phyloP scores from a whole-genome alignment of 306 rosid species.

The Vigna trinervia region DNA sequence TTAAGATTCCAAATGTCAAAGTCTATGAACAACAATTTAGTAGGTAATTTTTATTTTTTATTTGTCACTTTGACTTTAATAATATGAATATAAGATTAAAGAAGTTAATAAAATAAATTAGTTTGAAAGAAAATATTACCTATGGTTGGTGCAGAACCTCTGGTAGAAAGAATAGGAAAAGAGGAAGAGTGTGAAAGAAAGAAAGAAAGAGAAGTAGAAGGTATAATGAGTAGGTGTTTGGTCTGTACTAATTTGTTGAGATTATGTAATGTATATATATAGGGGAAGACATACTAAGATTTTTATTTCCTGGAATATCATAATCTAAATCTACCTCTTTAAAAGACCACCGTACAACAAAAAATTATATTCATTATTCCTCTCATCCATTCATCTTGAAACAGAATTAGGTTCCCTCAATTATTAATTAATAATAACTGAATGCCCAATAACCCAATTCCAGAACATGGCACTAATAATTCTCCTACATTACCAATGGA shows the following conservation, averaged over 20 bases:
- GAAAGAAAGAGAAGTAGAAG: neutral
- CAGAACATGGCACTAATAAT: neutral
- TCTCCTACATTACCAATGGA: neutral
- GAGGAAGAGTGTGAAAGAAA: neutral
- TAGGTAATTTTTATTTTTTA: neutral
- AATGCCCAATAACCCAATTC: neutral
- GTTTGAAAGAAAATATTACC: too few relatives aligned
- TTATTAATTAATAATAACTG: neutral
- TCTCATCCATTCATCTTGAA: constrained; percentile 44
- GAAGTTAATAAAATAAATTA: too few relatives aligned
- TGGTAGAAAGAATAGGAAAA: neutral
- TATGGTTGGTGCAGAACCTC: neutral
- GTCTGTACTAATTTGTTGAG: neutral
- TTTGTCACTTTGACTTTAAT: neutral
- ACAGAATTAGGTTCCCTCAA: constrained; percentile 43
- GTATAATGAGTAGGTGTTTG: neutral
- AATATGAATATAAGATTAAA: too few relatives aligned
- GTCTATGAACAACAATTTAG: neutral
- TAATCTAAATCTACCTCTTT: constrained; percentile 41
- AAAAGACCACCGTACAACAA: constrained; percentile 42
- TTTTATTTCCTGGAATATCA: constrained; percentile 24
- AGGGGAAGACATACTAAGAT: neutral
- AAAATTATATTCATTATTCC: constrained; percentile 11
- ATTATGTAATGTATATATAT: neutral
- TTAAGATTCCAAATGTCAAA: neutral